Base-by-base conservation (phyloP, 768 basidiomycete genomes). In the Neoboletus magnificus region DNA sequence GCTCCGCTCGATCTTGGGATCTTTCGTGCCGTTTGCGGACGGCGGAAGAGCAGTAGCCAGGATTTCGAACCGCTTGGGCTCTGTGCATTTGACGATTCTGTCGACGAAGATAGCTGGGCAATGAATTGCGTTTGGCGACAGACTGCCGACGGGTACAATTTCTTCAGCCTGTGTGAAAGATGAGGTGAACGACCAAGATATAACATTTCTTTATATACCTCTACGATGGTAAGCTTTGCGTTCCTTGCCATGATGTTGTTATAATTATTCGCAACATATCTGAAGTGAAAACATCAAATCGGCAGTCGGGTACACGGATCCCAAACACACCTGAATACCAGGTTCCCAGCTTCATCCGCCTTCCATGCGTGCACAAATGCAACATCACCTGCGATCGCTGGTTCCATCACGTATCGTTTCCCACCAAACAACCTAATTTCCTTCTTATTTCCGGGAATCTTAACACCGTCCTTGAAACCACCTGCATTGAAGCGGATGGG, bases 311-410 rank as follows among this genome's bases (percentile, higher is more conserved):
- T 40, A 45, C 33, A 63, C 25, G n/a, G 39, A 16, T 23, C 23
- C 39, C n/a, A 29, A n/a, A 55, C 53, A 41, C 61, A 89, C 87
- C 91, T 80, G 77, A 95, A 96, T 30, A 93, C 83, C 61, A 86
- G 86, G 71, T 95, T 95, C 6, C 92, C 92, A 46, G 83, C 80
- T 67, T 91, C 91, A 63, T 95, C 93, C 15, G 84, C 93, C 70
- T 94, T 94, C 92, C 91, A 93, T 16, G 90, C 92, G 37, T 85
- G 78, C 39, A 94, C 76, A 68, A 95, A 86, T 7, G 93, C 91
- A 61, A 91, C 82, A 68, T 91, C 88, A 32, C 86, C 88, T 18
- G 80, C 76, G 58, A 92, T 81, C 2, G 89, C 85, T 25, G 85
- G 80, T 70, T 94, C 92, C 69, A 94, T 73, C 36, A 94, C 74